Evolutionary conservation across 208 protist genomes (phyloP), one percentile per base, ranked within the genome.

Genomic region (Plasmodiophora brassicae): DNA sequence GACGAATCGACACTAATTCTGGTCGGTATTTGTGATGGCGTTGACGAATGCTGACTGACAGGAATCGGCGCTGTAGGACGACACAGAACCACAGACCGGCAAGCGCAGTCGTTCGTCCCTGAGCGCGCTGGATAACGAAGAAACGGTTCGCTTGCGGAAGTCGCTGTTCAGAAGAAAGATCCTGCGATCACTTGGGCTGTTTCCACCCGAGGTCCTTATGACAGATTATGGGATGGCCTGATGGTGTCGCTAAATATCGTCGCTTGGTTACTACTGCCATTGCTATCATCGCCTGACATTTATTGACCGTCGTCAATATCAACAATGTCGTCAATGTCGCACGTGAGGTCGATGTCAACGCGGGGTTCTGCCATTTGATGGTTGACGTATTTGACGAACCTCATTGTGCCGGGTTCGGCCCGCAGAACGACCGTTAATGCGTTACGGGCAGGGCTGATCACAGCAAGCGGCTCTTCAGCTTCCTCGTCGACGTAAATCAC

Each of bases 361-460:
- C 65, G 65, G n/a, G 65, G 20, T 44, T 78, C n/a, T 14, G 65
- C n/a, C 5, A 44, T 5, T 5, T 5, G n/a, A n/a, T n/a, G n/a
- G n/a, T 78, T 78, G 14, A 78, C 65, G 65, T 36, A 78, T 78
- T 78, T 78, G 14, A 78, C n/a, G 65, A 78, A 78, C 65, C 65
- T 5, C 65, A 78, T 78, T 5, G 65, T 78, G n/a, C 65, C 65
- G 32, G 5, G 5, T 38, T 78, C 65, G 14, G 65, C 65, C 5
- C 65, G 5, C 41, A 78, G n/a, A 38, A 78, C n/a, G 10, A 78
- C 41, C n/a, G 65, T 32, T 38, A 78, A 38, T 5, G 65, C 32
- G 41, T 78, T 78, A n/a, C 32, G 32, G 10, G n/a, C 5, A 32
- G 65, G 65, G n/a, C 14, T 78, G 41, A 78, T 32, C 10, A 78